Base-by-base conservation (phyloP, 2,329 filamentous ascomycete species). In the Aspergillus cejpii region DNA sequence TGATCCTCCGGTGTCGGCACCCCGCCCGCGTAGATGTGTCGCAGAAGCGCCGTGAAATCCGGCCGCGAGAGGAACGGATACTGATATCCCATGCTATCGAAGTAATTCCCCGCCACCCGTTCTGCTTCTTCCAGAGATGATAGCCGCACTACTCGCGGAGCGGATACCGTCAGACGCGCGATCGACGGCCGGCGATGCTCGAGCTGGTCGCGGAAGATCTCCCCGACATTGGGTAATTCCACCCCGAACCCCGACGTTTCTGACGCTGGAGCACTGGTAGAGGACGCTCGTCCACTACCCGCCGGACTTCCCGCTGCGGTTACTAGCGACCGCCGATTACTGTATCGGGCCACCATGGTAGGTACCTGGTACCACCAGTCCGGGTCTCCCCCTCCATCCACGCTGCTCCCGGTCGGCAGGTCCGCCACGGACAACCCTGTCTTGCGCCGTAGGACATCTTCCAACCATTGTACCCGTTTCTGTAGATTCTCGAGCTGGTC, bases 351-450 rank as follows among this genome's bases (percentile, higher is more conserved):
- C 43, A 67, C 59, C 52, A 68, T 57, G 14, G 58, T 52, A 1
- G 65, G 65, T n/a, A 68, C 56, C 49, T 65, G 63, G 41, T 65
- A 66, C 65, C 65, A 68, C 58, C 58, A 65, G 45, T 67, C 64
- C 17, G 56, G 54, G 34, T 64, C 61, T 6, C 57, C 61, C 37
- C 62, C 60, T 20, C 59, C 61, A 20, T 67, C 62, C 21, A 66
- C 53, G 1, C 54, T 41, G 14, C 58, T 59, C 5, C 65, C 65
- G 1, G 65, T 68, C 3, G 59, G 48, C 15, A 62, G 47, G 12
- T 65, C 60, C 2, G 56, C 53, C n/a, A 66, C 62, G 3, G 61
- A 47, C 31, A 66, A 48, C 15, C 63, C 65, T 2, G 65, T 61
- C 43, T 64, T 65, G 23, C 55, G 58, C 5, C 57, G 62, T n/a